Conservation (phyloP, 805 yeast species). For the Nakazawaea siamensis region DNA sequence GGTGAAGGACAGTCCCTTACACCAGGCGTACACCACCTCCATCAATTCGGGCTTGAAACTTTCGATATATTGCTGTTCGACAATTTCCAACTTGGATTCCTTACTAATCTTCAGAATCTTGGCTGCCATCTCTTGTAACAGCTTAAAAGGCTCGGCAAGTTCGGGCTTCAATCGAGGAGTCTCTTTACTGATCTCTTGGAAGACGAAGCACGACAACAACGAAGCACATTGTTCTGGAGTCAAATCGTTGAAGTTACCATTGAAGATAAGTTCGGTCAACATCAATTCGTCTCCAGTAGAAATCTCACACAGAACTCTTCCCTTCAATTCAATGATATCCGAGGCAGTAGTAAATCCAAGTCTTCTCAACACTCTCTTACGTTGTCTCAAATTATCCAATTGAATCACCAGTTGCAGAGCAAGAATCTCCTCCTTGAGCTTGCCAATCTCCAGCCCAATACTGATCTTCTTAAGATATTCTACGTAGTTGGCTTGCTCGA, state of each 20-base stretch:
- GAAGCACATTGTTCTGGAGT: conserved; percentile 90
- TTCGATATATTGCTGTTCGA: conserved; percentile 89
- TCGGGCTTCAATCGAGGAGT: conserved; percentile 81
- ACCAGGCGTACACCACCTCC: conserved; percentile 97
- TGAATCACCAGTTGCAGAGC: conserved; percentile 91
- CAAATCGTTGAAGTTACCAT: conserved; percentile 88
- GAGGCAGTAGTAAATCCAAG: conserved; percentile 80
- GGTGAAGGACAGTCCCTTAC: conserved; percentile 91
- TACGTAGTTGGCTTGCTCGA: conserved; percentile 52
- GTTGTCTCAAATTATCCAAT: conserved; percentile 84
- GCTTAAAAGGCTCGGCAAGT: conserved; percentile 84
- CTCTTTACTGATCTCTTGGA: conserved; percentile 92
- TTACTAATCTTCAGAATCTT: conserved; percentile 83
- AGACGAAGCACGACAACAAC: conserved; percentile 86
- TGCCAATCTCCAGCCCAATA: conserved; percentile 49
- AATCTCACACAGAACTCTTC: conserved; percentile 96
- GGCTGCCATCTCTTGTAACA: conserved; percentile 83
- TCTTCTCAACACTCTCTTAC: conserved; percentile 88
- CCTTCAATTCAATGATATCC: conserved; percentile 92
- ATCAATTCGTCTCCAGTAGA: conserved; percentile 83
- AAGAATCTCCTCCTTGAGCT: conserved; percentile 52
- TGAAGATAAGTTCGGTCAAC: conserved; percentile 87
- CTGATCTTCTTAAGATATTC: conserved; percentile 59
- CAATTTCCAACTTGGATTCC: conserved; percentile 84
- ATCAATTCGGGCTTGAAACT: conserved; percentile 86